A percentile compares a stretch with the other conserved stretches of the same genome.
Conservation (phyloP, 192 early-diverging fungal species). For the Coemansia sp. region DNA sequence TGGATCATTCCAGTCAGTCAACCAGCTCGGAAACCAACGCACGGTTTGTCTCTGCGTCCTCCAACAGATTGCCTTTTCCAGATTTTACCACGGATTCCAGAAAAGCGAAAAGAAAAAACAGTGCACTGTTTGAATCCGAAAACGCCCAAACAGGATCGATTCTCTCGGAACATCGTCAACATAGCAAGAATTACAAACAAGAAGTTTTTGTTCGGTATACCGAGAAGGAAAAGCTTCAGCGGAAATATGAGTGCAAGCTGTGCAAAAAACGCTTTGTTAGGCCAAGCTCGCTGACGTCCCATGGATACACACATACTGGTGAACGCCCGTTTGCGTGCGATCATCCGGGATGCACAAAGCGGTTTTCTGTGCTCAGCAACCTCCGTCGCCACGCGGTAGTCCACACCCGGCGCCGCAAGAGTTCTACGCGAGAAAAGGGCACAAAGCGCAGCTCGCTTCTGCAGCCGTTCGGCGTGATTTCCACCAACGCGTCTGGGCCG, state of each 20-base stretch:
- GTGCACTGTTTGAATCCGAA: too few species aligned
- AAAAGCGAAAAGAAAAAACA: too few species aligned
- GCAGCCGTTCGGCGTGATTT: background rate
- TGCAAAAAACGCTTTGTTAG: slow-evolving; percentile 63
- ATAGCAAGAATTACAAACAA: background rate
- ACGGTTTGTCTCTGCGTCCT: too few species aligned
- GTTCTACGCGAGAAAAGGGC: background rate
- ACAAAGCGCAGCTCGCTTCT: background rate
- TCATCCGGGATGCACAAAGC: slow-evolving; percentile 60
- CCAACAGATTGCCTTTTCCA: too few species aligned
- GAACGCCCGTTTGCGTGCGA: slow-evolving; percentile 63
- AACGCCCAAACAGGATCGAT: too few species aligned
- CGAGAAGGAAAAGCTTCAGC: slow-evolving; percentile 50
- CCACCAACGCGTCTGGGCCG: background rate
- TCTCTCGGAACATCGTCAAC: background rate
- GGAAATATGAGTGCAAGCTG: slow-evolving; percentile 59
- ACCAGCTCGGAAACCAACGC: too few species aligned
- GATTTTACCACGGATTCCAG: too few species aligned
- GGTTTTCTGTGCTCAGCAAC: slow-evolving; percentile 79
- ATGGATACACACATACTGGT: slow-evolving; percentile 65
- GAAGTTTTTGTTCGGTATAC: slow-evolving; percentile 31
- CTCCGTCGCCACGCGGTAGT: slow-evolving; percentile 67
- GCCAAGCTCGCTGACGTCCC: slow-evolving; percentile 63
- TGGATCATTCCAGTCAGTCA: too few species aligned
- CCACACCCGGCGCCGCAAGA: slow-evolving; percentile 21